A percentile compares a stretch with the other conserved stretches of the same genome.
Conservation (phyloP, 2,329 filamentous ascomycete genomes). For the Conoideocrella luteorostrata region DNA sequence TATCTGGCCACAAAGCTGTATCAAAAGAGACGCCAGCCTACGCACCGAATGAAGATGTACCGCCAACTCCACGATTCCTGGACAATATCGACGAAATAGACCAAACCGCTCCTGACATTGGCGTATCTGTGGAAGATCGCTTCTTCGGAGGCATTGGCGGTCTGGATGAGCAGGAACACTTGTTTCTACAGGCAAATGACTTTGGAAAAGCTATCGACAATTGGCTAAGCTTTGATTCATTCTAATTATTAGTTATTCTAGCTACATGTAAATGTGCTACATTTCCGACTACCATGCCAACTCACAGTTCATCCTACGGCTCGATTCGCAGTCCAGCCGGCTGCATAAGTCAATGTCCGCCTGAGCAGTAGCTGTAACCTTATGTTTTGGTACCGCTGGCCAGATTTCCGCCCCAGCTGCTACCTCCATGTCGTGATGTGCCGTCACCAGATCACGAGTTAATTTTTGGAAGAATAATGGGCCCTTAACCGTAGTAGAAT, state of each 20-base stretch:
- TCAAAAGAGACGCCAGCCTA: slow-evolving; percentile 26
- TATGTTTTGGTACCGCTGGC: slow-evolving; percentile 17
- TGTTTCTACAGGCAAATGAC: slow-evolving; percentile 28
- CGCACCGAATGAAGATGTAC: slow-evolving; percentile 22
- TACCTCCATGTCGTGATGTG: slow-evolving; percentile 20
- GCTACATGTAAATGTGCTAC: not conserved
- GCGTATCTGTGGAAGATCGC: slow-evolving; percentile 12
- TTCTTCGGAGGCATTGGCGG: slow-evolving; percentile 17
- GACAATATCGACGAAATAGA: slow-evolving; percentile 4
- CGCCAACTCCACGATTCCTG: slow-evolving; percentile 2
- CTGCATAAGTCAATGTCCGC: slow-evolving; percentile 22
- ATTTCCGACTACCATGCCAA: slow-evolving; percentile 14
- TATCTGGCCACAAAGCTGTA: slow-evolving; percentile 31
- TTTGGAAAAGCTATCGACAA: slow-evolving; percentile 28
- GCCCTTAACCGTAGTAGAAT: slow-evolving; percentile 16
- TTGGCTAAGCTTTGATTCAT: slow-evolving; percentile 21
- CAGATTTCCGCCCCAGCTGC: slow-evolving; percentile 21
- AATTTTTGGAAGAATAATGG: slow-evolving; percentile 37
- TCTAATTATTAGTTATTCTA: slow-evolving; percentile 1
- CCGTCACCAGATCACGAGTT: slow-evolving; percentile 19
- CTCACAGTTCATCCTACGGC: slow-evolving; percentile 9
- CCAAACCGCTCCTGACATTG: not conserved
- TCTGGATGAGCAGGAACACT: slow-evolving; percentile 17
- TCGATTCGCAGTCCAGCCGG: slow-evolving; percentile 14
- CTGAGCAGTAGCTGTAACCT: slow-evolving; percentile 15